Conservation (phyloP, 2,329 filamentous ascomycete genomes). For the Pseudonectria buxi region DNA sequence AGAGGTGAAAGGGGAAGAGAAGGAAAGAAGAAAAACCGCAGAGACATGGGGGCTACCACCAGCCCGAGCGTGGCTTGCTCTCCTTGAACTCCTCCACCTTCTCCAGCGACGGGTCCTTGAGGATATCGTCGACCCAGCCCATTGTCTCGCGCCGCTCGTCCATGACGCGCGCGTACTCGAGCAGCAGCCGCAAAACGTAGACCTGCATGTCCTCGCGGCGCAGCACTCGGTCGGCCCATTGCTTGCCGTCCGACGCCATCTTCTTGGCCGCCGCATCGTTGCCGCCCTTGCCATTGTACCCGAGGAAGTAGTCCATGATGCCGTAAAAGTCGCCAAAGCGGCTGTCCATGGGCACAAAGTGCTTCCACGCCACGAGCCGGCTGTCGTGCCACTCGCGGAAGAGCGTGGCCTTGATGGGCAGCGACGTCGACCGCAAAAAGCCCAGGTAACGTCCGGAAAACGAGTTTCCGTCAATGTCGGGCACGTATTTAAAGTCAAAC, state of each 20-base stretch:
- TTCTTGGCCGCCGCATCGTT: constrained; percentile 54
- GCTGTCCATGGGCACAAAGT: constrained; percentile 76
- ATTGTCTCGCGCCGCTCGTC: constrained; percentile 45
- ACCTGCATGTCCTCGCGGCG: constrained; percentile 68
- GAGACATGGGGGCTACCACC: constrained; percentile 4
- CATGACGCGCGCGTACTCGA: constrained; percentile 54
- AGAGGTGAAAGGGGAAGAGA: background rate
- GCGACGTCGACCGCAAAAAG: constrained; percentile 61
- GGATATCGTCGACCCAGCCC: constrained; percentile 49
- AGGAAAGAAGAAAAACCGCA: constrained; percentile 4
- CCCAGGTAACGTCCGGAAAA: constrained; percentile 63
- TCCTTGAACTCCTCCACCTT: constrained; percentile 24
- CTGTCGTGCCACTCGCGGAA: constrained; percentile 78
- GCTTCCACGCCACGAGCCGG: constrained; percentile 67
- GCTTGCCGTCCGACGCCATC: constrained; percentile 59
- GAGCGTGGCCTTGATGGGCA: constrained; percentile 72
- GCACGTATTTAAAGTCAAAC: constrained; percentile 60
- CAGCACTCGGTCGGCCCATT: constrained; percentile 63
- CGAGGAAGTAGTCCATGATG: constrained; percentile 68
- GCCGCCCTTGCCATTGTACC: constrained; percentile 39
- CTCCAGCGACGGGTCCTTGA: constrained; percentile 27
- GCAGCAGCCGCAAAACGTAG: constrained; percentile 57
- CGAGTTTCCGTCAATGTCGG: constrained; percentile 70
- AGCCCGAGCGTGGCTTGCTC: background rate
- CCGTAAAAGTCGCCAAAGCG: constrained; percentile 65